Evolutionary conservation across 345 rosid species (phyloP), one percentile per base, ranked within the genome.

Genomic region (Melastoma malabathricum): DNA sequence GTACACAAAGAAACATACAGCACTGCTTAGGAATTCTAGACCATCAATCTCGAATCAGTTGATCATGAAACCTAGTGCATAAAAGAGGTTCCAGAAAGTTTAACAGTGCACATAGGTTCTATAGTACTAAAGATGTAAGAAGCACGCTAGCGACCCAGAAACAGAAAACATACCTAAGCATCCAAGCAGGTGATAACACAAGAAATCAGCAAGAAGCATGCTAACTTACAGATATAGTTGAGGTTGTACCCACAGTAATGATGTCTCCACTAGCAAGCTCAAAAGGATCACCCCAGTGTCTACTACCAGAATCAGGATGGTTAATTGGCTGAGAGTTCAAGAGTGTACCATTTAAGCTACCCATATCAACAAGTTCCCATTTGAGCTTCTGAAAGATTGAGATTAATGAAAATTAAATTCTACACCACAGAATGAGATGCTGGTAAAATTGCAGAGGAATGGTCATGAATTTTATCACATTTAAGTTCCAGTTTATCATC

Each of bases 331-430:
- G 76, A 54, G 86, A 79, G 68, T 93, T 93, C 75, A 88, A 56
- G 15, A 81, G 78, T n/a, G 99, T 93, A 64, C 97, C 97, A 64
- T 93, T 93, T 60, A 93, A 69, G 76, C 99, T 88, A 60, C 99
- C 99, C 89, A 81, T 73, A 74, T 93, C 99, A 44, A 83, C 68
- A 62, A 93, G 75, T 77, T 93, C 99, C 99, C 99, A 93, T 63
- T 76, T 93, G 57, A 70, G 58, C 63, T 72, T 93, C 99, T 93
- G 75, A 72, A 80, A 51, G 64, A 44, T 7, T 9, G 9, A 34
- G 41, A 34, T 34, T 34, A 9, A 9, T 8, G 10, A 34, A 6
- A 6, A 9, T 34, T 34, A 34, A 34, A 34, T 34, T 34, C 41
- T 34, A 34, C 1, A 34, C 41, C 6, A 34, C 2, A 34, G 41